Base-by-base conservation (phyloP, 164 flowering plant genomes). In the Buxus sempervirens region DNA sequence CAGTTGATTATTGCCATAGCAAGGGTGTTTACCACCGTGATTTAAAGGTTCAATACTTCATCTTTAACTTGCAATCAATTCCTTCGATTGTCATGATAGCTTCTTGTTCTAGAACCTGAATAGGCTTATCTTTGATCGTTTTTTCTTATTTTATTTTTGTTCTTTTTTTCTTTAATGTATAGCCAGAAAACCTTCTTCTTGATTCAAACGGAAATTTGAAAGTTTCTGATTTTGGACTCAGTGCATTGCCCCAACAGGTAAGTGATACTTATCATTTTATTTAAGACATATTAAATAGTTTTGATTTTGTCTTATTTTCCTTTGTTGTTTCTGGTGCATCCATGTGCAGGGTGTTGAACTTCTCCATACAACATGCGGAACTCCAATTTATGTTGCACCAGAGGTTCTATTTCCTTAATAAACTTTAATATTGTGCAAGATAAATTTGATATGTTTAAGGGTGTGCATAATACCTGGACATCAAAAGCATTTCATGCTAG, bases 161-260 rank as follows among this genome's bases (percentile, higher is more conserved):
- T 10, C 57, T 28, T 65, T 68, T 38, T 55, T 20, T 57, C 48
- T 41, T 38, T 15, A 53, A 16, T 51, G 2, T 63, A 32, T 32
- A 89, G 94, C 94, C 94, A 61, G 94, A 89, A 80, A 89, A 89
- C 69, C 88, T 89, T 69, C 89, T 88, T 54, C 86, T 89, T 67
- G 94, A 87, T 77, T 76, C 81, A 32, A 62, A 65, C 69, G 91
- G 85, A 65, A 82, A 84, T 65, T 70, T 89, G 78, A 89, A 89
- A 82, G 85, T 89, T 64, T 89, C 94, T 41, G 94, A 89, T 77
- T 89, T 89, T 85, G 94, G 94, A 58, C 70, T 89, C 55, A 89
- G 94, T 82, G 94, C 94, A 58, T 76, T 89, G 70, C 85, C 85
- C 28, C 82, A 80, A 71, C 74, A 87, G 65, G 94, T 86, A 81